Evolutionary conservation across 2,329 filamentous ascomycete genomes (phyloP).

Genomic region (Botryosphaeria dothidea): DNA sequence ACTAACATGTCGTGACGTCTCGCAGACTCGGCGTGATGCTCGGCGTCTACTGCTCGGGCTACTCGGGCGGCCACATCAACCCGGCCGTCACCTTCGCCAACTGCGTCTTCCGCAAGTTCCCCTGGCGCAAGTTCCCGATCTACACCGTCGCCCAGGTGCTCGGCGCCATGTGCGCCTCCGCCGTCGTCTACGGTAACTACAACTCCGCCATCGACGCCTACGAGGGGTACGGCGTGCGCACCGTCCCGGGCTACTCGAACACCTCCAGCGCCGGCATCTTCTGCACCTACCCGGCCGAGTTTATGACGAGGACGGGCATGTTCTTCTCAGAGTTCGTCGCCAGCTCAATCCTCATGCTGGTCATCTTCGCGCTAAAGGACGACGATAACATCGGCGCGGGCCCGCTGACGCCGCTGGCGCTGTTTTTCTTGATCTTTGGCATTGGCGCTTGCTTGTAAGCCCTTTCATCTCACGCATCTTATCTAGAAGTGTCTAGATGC

Average conservation of each 20-base stretch:
- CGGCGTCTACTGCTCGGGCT: conserved; percentile 59
- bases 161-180: conserved; percentile 52
- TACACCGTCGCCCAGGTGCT: conserved; percentile 57
- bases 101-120: conserved; percentile 59
- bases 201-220: conserved; percentile 45
- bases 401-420: conserved; percentile 53
- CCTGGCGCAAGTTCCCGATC: conserved; percentile 50
- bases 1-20: not conserved
- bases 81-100: conserved; percentile 57
- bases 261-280: conserved; percentile 67
- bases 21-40: conserved; percentile 24
- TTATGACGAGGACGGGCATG: conserved; percentile 65
- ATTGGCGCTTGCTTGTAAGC: conserved; percentile 62
- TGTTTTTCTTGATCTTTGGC: conserved; percentile 69
- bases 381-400: conserved; percentile 42
- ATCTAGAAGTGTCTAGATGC: not conserved
- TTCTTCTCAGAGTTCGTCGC: conserved; percentile 73
- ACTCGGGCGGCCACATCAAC: conserved; percentile 62
- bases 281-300: conserved; percentile 65
- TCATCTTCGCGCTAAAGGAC: conserved; percentile 68
- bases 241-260: conserved; percentile 37
- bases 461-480: no score
- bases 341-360: conserved; percentile 66
- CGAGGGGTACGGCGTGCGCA: conserved; percentile 51
- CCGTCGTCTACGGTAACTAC: conserved; percentile 49